phyloP scores from a whole-genome alignment of 1,284 basidiomycete species.

The Malassezia yamatoensis region DNA sequence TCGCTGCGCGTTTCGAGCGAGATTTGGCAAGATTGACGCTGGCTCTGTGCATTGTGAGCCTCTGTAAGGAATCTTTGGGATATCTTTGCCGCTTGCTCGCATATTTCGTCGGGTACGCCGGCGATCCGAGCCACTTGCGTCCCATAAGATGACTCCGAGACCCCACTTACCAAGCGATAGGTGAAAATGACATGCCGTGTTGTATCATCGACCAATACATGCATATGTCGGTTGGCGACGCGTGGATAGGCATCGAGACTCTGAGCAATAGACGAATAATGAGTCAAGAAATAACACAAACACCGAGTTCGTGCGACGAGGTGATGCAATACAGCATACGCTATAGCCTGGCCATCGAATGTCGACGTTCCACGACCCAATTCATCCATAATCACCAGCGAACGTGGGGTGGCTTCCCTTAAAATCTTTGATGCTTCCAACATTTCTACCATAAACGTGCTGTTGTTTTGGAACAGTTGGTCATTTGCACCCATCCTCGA shows the following conservation, averaged over 20 bases:
- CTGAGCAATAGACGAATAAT: conserved; percentile 40
- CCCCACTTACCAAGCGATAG: conserved; percentile 48
- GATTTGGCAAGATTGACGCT: conserved; percentile 30
- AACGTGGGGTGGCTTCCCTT: conserved; percentile 43
- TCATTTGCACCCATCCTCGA: conserved; percentile 85
- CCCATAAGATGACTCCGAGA: conserved; percentile 78
- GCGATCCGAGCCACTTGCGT: conserved; percentile 45
- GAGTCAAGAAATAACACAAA: conserved; percentile 46
- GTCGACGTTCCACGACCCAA: conserved; percentile 48
- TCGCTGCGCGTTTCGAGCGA: conserved; percentile 36
- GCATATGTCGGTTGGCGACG: conserved; percentile 46
- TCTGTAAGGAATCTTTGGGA: conserved; percentile 36
- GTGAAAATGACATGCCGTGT: conserved; percentile 43
- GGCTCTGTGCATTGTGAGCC: conserved; percentile 28
- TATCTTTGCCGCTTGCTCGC: conserved; percentile 36
- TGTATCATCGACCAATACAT: conserved; percentile 43
- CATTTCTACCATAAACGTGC: conserved; percentile 49
- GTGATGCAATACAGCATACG: conserved; percentile 44
- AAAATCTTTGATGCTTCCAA: conserved; percentile 45
- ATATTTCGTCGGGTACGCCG: conserved; percentile 39
- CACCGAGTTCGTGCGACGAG: conserved; percentile 42
- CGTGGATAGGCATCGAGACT: conserved; percentile 42
- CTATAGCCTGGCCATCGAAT: conserved; percentile 46
- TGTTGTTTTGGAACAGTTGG: conserved; percentile 43
- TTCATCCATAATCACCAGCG: conserved; percentile 48